Evolutionary conservation across 768 basidiomycete species (phyloP), one percentile per base, ranked within the genome.

Genomic region (Trametes meyenii): DNA sequence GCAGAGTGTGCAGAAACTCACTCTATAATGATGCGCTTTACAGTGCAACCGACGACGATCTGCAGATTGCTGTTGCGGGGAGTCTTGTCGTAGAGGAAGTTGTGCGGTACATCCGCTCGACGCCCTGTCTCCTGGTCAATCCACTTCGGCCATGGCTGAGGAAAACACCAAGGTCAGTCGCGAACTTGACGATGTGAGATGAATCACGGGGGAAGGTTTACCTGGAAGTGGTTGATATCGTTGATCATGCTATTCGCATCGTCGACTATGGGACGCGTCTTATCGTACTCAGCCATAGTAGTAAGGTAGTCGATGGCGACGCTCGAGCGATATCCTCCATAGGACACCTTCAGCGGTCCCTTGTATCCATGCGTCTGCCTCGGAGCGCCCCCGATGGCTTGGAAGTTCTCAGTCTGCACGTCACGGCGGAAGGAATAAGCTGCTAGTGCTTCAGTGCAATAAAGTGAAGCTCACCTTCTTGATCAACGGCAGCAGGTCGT

Each of bases 101-200:
- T 35, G 17, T 79, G 80, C 6, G 87, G 77, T 0, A 79, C 67
- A 66, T 88, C 86, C 0, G 85, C 86, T 21, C 87, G 81, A 45
- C 65, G 75, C 24, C 87, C 87, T 2, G 79, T 83, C 17, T 72
- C 69, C 2, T 67, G 71, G 60, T 83, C 76, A 17, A 89, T 75
- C 67, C 83, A 51, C 50, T 51, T 51, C 35, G 13, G 50, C 50
- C 50, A 51, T 8, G 35, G 35, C 50, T 51, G 36, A 23, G 7
- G 29, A 1, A 24, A 11, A 23, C 10, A 5, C 26, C 23, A 33
- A 5, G 13, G 17, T 50, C 11, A 35, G 50, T 36, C 3, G 6
- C 17, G 1, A 19, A 39, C 14, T 10, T 5, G 2, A 24, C 24
- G 2, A 40, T 23, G 11, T 40, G 39, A 40, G 39, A 40, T 12